Percentiles rank a stretch among this genome's conserved stretches.
These are phyloP conservation scores for Lactarius trivialis DNA, from an alignment of 768 basidiomycete species.

Conservation along the genomic window DNA sequence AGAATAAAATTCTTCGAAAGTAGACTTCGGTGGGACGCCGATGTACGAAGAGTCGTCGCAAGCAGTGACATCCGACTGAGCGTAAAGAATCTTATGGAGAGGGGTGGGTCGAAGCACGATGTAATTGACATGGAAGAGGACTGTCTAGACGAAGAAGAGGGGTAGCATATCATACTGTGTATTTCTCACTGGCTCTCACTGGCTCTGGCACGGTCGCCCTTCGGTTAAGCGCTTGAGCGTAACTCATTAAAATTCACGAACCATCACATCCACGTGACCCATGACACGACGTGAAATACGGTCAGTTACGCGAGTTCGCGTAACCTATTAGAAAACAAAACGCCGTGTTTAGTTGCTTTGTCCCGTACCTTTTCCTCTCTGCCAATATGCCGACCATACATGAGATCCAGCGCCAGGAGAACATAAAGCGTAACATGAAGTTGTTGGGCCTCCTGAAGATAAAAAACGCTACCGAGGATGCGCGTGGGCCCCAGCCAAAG, in stretches of 20 bases:
- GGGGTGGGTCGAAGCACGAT: constrained; percentile 16
- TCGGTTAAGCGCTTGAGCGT: neutral
- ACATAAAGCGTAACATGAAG: constrained; percentile 6
- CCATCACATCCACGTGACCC: constrained; percentile 14
- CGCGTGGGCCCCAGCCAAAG: neutral
- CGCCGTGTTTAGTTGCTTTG: neutral
- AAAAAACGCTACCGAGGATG: neutral
- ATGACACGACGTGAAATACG: neutral
- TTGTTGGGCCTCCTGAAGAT: constrained; percentile 4
- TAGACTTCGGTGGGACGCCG: constrained; percentile 21
- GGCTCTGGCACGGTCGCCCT: neutral
- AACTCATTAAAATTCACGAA: neutral
- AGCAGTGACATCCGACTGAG: constrained; percentile 19
- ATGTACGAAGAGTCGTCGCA: constrained; percentile 16
- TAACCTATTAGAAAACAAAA: neutral
- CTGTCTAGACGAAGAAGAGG: constrained; percentile 18
- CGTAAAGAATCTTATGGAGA: constrained; percentile 22
- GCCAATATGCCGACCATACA: constrained; percentile 19
- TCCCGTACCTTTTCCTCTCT: neutral
- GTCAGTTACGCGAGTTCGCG: too few species aligned
- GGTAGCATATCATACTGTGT: neutral
- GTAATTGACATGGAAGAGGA: constrained; percentile 23
- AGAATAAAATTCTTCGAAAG: constrained; percentile 20
- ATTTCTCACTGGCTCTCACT: neutral
- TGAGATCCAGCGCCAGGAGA: constrained; percentile 10